Base-by-base conservation (phyloP, 176 grass and related monocot species). In the Musa schizocarpa region DNA sequence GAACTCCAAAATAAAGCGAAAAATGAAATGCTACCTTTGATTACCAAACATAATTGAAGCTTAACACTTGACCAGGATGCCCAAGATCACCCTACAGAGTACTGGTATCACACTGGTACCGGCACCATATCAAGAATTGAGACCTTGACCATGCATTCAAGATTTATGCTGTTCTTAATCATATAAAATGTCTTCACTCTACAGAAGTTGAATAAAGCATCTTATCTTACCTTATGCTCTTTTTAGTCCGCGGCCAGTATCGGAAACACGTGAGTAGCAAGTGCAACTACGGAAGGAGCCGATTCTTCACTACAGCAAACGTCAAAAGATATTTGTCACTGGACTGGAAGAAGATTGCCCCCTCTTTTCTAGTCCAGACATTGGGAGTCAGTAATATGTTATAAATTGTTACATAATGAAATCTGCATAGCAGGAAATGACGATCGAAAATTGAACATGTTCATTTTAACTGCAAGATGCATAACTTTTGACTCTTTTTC, bases 241-340 rank as follows among this genome's bases (percentile, higher is more conserved):
- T 43, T 63, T 81, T 81, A 99, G 95, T 80, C 83, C 93, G 78
- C 95, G 94, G 86, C 90, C 86, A 65, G 88, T 89, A 58, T 83
- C 86, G 24, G 95, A 94, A 74, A 92, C 90, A 54, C 78, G 80
- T 50, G 86, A 99, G 66, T 94, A 94, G 25, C 90, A 99, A 89
- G 88, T 99, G 78, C 90, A 89, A 74, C 71, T 99, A 69, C 94
- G 95, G 95, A 91, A 94, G 86, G 84, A 99, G 79, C 65, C 94
- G 65, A 91, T 99, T 78, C 86, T 99, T 61, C 88, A 87, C 74
- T 91, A 93, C 23, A 86, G 95, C 87, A 87, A 74, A 99, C 87
- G 81, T 80, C 88, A 91, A 24, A 24, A 24, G 24, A 84, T 87
- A 75, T 89, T 94, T 80, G 72, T 87, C 69, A 86, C 91, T 29